A percentile compares a stretch with the other conserved stretches of the same genome.
phyloP scores from a whole-genome alignment of 495 filamentous ascomycete genomes.

The Aspergillus haitiensis region DNA sequence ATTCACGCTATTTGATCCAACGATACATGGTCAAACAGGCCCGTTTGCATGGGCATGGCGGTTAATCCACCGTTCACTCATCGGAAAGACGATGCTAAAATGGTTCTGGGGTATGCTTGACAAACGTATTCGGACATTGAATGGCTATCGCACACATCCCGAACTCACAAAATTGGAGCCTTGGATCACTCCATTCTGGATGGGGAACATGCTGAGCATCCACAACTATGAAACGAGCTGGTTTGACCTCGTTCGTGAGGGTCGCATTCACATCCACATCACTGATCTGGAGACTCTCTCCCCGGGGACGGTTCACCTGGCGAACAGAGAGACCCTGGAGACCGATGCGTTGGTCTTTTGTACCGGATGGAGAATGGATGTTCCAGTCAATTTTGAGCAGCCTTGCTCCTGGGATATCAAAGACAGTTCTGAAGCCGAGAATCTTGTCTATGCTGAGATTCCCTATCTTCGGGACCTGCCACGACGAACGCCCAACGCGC shows the following conservation, averaged over 20 bases:
- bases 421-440: neutral
- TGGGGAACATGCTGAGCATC: slow-evolving; percentile 52
- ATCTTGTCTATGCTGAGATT: neutral
- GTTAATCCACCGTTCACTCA: neutral
- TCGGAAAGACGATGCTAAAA: neutral
- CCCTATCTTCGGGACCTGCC: neutral
- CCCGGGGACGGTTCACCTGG: slow-evolving; percentile 45
- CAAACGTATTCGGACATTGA: slow-evolving; percentile 45
- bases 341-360: slow-evolving; percentile 59
- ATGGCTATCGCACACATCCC: slow-evolving; percentile 54
- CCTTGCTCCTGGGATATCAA: too few relatives aligned
- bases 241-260: slow-evolving; percentile 53
- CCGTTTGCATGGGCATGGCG: slow-evolving; percentile 8
- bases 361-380: slow-evolving; percentile 55
- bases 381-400: neutral
- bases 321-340: slow-evolving; percentile 47
- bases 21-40: slow-evolving; percentile 8
- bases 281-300: slow-evolving; percentile 51
- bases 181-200: slow-evolving; percentile 56
- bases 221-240: slow-evolving; percentile 60
- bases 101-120: slow-evolving; percentile 8
- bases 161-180: slow-evolving; percentile 66
- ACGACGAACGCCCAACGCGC: slow-evolving; percentile 3
- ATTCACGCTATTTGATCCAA: slow-evolving; percentile 17
- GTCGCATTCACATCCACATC: slow-evolving; percentile 56